phyloP scores from a whole-genome alignment of 345 rosid species.

The Brassica nigra region DNA sequence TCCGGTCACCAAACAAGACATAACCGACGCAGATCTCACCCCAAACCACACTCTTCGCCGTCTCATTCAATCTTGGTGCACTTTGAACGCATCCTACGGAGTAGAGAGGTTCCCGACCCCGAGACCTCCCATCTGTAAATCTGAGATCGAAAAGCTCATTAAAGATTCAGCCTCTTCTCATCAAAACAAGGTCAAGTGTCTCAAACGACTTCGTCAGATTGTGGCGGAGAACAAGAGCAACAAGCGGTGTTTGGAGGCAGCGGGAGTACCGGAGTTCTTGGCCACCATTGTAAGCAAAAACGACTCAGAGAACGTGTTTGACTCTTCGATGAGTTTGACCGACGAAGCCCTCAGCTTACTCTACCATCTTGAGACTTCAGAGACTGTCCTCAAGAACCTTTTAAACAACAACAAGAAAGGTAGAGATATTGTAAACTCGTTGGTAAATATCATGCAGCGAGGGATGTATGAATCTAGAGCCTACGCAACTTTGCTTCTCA shows the following conservation, averaged over 20 bases:
- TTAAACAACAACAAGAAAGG: conserved; percentile 47
- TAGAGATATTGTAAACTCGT: conserved; percentile 48
- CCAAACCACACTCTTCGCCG: conserved; percentile 91
- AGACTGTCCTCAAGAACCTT: conserved; percentile 59
- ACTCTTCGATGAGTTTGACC: conserved; percentile 21
- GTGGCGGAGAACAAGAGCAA: conserved; percentile 58
- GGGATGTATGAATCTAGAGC: conserved; percentile 51
- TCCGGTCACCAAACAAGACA: conserved; percentile 71
- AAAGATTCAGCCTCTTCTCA: conserved; percentile 51
- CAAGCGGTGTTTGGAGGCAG: conserved; percentile 68
- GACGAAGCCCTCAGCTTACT: conserved; percentile 72
- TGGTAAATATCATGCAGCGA: conserved; percentile 53
- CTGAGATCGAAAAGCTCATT: conserved; percentile 64
- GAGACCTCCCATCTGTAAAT: conserved; percentile 59
- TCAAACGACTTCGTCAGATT: conserved; percentile 54
- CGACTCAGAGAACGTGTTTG: conserved; percentile 26
- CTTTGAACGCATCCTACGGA: conserved; percentile 74
- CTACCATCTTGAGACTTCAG: conserved; percentile 61
- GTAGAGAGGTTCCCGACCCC: conserved; percentile 90
- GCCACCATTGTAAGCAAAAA: conserved; percentile 41
- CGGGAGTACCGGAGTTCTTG: conserved; percentile 71
- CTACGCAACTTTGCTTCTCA: conserved; percentile 44
- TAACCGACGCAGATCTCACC: conserved; percentile 60
- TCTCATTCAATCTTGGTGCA: conserved; percentile 92
- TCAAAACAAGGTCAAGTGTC: conserved; percentile 49